Base-by-base conservation (phyloP, 306 rosid species). In the Pterocarpus macrocarpus region DNA sequence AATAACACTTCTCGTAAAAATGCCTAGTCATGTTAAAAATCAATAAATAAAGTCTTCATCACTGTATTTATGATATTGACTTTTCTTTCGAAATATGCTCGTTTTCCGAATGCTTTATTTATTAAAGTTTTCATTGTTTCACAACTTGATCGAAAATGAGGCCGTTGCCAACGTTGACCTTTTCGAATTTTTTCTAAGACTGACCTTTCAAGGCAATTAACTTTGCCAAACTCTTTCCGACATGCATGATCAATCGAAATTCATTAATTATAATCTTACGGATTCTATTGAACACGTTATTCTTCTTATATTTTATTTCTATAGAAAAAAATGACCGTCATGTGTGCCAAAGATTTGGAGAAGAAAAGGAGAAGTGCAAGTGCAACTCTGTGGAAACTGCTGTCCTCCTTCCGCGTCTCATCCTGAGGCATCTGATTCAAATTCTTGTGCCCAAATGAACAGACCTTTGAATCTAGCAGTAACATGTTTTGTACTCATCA, bases 341-440 rank as follows among this genome's bases (percentile, higher is more conserved):
- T 22, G 28, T 33, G 86, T 65, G 75, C 47, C 10, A 28, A 50
- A 47, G 47, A 56, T 78, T 78, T 78, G 43, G 53, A 47, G 7
- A 41, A 35, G 71, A 71, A 55, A 78, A 83, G 38, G 80, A 55
- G 33, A 83, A 83, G 70, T 71, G 75, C 2, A 15, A 53, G 56
- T 77, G 86, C 30, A 76, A 71, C 64, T 71, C 64, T 38, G 3
- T 1, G 76, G 85, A 79, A 83, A 70, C 32, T 86, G 77, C 53
- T 7, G 8, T 2, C 17, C 30, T 45, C 52, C 22, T 64, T 58
- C 39, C 11, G 9, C 1, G 52, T 38, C 5, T 33, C 68, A 59
- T 35, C 38, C 34, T 65, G 71, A 70, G 71, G 84, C 17, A 81
- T 73, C 69, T 1, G 81, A 78, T 78, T 69, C 81, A 34, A 15